phyloP scores from a whole-genome alignment of 495 filamentous ascomycete genomes.

The Aspergillus ellipticus region DNA sequence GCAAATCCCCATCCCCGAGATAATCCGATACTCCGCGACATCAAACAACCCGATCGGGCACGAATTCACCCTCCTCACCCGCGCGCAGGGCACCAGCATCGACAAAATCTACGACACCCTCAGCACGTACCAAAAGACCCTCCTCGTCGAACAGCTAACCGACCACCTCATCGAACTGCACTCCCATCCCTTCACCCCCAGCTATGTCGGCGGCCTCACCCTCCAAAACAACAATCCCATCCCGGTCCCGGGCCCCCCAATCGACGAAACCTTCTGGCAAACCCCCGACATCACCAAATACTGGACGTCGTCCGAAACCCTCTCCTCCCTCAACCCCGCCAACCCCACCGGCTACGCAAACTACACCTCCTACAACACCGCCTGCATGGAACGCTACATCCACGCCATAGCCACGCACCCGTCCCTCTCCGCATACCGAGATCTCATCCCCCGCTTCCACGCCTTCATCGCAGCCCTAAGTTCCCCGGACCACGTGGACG shows the following conservation, averaged over 20 bases:
- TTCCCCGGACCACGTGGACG: background rate
- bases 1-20: conserved; percentile 23
- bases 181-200: conserved; percentile 14
- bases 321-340: background rate
- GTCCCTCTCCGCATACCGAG: conserved; percentile 17
- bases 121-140: conserved; percentile 4
- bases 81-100: conserved; percentile 21
- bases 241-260: conserved; percentile 6
- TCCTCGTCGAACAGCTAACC: conserved; percentile 25
- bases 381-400: conserved; percentile 19
- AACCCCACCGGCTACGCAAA: background rate
- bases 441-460: conserved; percentile 2
- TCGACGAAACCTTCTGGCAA: conserved; percentile 37
- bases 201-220: conserved; percentile 19
- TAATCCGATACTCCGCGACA: conserved; percentile 25
- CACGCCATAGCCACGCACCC: conserved; percentile 21
- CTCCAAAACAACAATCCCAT: background rate
- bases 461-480: background rate
- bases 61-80: conserved; percentile 30
- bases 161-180: conserved; percentile 30
- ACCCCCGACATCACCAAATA: conserved; percentile 22
- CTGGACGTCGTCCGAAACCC: no score
- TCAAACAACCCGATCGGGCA: conserved; percentile 24
- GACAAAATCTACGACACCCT: conserved; percentile 25
- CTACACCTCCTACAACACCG: conserved; percentile 19